These are phyloP conservation scores for Akebia trifoliata DNA, from an alignment of 164 flowering plant genomes.

Conservation along the genomic window DNA sequence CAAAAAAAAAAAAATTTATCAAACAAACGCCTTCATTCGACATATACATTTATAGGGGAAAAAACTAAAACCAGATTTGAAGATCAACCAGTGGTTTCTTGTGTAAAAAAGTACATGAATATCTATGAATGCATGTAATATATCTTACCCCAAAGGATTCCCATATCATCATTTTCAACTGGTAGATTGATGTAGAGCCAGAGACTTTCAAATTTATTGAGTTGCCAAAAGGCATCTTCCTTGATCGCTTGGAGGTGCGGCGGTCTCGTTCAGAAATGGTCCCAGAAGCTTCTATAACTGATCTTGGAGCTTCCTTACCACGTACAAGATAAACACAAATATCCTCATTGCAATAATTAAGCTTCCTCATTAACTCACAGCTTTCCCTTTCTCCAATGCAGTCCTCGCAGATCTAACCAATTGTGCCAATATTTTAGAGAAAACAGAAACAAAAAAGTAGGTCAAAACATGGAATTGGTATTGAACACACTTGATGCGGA, in stretches of 20 bases:
- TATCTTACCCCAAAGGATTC: slow-evolving; percentile 93
- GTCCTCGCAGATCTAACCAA: slow-evolving; percentile 66
- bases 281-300: slow-evolving; percentile 74
- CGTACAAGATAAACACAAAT: slow-evolving; percentile 62
- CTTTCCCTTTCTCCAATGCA: slow-evolving; percentile 96
- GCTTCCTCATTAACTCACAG: slow-evolving; percentile 71
- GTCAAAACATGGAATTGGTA: neutral
- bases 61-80: too few species aligned
- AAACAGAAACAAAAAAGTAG: neutral
- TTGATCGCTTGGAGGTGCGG: slow-evolving; percentile 79
- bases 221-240: slow-evolving; percentile 63
- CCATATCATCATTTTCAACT: slow-evolving; percentile 99
- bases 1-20: too few species aligned
- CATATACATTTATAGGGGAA: too few species aligned
- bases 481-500: neutral
- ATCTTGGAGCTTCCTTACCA: slow-evolving; percentile 90
- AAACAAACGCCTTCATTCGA: too few species aligned
- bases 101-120: too few species aligned
- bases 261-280: slow-evolving; percentile 60
- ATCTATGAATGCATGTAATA: too few species aligned
- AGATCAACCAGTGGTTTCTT: too few species aligned
- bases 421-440: neutral
- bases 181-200: slow-evolving; percentile 79
- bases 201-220: slow-evolving; percentile 70
- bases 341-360: slow-evolving; percentile 68